Evolutionary conservation across 768 basidiomycete genomes (phyloP), one percentile per base, ranked within the genome.

Genomic region (Boletus reticulatus): DNA sequence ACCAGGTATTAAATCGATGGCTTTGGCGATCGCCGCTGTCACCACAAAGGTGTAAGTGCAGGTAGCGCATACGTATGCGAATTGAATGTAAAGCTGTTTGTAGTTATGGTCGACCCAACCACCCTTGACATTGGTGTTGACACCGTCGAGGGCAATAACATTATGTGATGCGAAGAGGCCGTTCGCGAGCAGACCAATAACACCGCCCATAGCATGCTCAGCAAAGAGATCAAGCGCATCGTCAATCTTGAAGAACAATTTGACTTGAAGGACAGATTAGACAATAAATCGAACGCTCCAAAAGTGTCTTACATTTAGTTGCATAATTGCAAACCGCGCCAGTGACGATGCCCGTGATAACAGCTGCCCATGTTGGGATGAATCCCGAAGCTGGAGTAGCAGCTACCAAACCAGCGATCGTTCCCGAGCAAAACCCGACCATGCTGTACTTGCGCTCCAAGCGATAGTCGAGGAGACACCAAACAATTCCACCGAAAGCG

Each of bases 201-300:
- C 82, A 24, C 92, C 91, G 8, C 92, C 92, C 39, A 95, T 74
- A 37, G 88, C 94, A 76, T 97, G 94, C 64, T 92, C 86, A 17
- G 94, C 93, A 68, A 93, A 95, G 43, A 94, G 81, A 78, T 98
- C 94, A 48, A 97, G 85, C 0, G 92, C 85, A 65, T 96, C 94
- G 67, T 97, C 94, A 52, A 94, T 81, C 17, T 76, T 73, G 51
- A 94, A 57, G 34, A 88, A 64, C 60, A 81, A 80, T 72, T 91
- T 90, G 22, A 88, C 88, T 90, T 60, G 2, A 19, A 31, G 31
- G 17, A 31, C 4, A 24, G n/a, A 39, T 71, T 27, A 72, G 50
- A 55, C 13, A 24, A 24, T 5, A 7, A 43, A 55, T 24, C 19
- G 19, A 8, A 13, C 2, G 19, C 16, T 22, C 31, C 12, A 36